Base-by-base conservation (phyloP, 129 eudicot species). In the Helichrysum umbraculigerum region DNA sequence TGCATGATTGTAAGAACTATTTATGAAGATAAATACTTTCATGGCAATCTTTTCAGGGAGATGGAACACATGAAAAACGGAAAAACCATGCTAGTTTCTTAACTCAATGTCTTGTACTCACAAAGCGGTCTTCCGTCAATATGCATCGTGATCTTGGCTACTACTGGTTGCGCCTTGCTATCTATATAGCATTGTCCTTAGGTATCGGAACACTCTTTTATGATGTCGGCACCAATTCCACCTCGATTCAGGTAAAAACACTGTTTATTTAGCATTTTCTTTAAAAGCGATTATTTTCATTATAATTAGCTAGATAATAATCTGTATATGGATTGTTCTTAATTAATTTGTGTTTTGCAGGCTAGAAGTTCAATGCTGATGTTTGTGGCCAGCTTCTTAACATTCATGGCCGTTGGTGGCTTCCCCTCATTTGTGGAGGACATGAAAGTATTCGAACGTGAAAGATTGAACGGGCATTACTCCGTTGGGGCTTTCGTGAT, bases 351-450 rank as follows among this genome's bases (percentile, higher is more conserved):
- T 17, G n/a, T 54, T 54, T 54, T 52, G 15, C 88, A 91, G 97
- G 88, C 79, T 33, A 84, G 91, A 79, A 89, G 79, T 12, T 72
- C 86, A 28, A 75, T 87, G 84, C 82, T 88, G 63, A 82, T 78
- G 86, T 90, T 77, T 74, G 87, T 90, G 3, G 78, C 82, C 59
- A 71, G 86, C 9, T 86, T 90, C 58, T 60, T 90, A 51, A 88
- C 96, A 3, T 70, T 88, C 28, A 83, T 88, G 93, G 83, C 88
- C 4, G 84, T 90, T 34, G 91, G 96, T 0, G 91, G 96, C 10
- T 90, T 90, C 73, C 93, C 96, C 50, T 90, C 96, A 3, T 90
- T 90, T 56, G 85, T 86, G 2, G 91, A 90, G 78, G 96, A 90
- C 68, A 79, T 90, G 86, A 90, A 90, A 84, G 96, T 87, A 4